A percentile compares a stretch with the other conserved stretches of the same genome.
These are phyloP conservation scores for Dipteronia sinensis DNA, from an alignment of 345 rosid species.

Conservation along the genomic window DNA sequence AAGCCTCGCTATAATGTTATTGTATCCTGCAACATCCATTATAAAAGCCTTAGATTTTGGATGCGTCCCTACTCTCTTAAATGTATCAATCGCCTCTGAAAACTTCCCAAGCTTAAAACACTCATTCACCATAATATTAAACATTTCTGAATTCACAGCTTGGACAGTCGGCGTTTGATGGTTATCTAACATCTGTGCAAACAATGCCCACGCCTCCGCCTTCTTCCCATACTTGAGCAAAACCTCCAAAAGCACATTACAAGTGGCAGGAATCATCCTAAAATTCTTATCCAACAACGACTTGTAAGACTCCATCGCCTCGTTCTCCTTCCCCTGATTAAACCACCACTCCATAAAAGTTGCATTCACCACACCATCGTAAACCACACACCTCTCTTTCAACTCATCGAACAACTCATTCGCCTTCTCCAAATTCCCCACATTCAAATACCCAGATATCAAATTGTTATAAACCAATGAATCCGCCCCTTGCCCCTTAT, in stretches of 20 bases:
- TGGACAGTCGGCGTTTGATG: constrained; percentile 82
- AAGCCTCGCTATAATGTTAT: constrained; percentile 67
- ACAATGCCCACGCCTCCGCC: constrained; percentile 67
- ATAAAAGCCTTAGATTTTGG: constrained; percentile 70
- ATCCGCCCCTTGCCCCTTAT: constrained; percentile 93
- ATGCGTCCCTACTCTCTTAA: constrained; percentile 74
- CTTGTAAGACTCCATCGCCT: constrained; percentile 81
- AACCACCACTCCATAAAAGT: constrained; percentile 98
- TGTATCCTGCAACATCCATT: constrained; percentile 84
- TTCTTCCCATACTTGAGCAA: constrained; percentile 72
- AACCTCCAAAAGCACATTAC: constrained; percentile 82
- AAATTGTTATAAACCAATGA: constrained; percentile 81
- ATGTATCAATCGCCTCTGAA: constrained; percentile 59
- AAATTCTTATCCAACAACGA: constrained; percentile 76
- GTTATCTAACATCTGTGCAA: constrained; percentile 82
- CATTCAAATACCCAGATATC: constrained; percentile 70
- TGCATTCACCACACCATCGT: constrained; percentile 87
- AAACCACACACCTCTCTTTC: constrained; percentile 74
- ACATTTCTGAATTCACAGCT: constrained; percentile 84
- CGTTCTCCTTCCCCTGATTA: constrained; percentile 79
- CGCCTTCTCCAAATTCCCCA: constrained; percentile 81
- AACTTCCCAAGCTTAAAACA: constrained; percentile 78
- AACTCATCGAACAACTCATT: constrained; percentile 88
- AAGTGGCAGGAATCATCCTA: constrained; percentile 79
- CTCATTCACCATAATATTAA: constrained; percentile 85